Conservation (phyloP, 1,284 basidiomycete genomes). For the Coniferiporia weirii region DNA sequence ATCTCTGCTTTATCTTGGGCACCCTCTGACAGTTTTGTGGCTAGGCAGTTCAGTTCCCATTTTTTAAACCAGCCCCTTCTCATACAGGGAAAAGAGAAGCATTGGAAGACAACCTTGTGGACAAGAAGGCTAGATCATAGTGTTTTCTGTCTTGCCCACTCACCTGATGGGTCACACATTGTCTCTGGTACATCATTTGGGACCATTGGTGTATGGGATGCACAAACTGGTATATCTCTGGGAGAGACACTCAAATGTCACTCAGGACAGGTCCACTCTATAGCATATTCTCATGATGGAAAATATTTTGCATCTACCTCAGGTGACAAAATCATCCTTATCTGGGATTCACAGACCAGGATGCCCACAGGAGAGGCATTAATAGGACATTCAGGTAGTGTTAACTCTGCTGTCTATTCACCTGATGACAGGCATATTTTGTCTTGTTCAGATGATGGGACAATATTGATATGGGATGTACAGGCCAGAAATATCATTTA, state of each 20-base stretch:
- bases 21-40: background rate
- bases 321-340: no score
- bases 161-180: no score
- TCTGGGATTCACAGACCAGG: constrained; percentile 15
- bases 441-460: constrained; percentile 9
- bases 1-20: constrained; percentile 7
- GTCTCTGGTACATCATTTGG: no score
- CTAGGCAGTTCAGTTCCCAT: background rate
- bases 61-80: background rate
- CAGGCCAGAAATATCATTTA: background rate
- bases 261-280: background rate
- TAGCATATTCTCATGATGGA: no score
- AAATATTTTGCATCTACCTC: no score
- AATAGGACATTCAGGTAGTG: background rate
- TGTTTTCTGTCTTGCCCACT: no score
- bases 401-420: constrained; percentile 11
- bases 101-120: background rate
- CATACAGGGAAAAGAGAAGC: background rate
- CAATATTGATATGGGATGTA: constrained; percentile 9
- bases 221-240: background rate
- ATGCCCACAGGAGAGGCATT: constrained; percentile 10
- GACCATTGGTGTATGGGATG: background rate
- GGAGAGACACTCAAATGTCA: constrained; percentile 9
- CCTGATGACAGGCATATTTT: constrained; percentile 8
- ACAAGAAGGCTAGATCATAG: background rate